Evolutionary conservation across 139 green algal genomes (phyloP).

Genomic region (Prasinococcaceae sp.): DNA sequence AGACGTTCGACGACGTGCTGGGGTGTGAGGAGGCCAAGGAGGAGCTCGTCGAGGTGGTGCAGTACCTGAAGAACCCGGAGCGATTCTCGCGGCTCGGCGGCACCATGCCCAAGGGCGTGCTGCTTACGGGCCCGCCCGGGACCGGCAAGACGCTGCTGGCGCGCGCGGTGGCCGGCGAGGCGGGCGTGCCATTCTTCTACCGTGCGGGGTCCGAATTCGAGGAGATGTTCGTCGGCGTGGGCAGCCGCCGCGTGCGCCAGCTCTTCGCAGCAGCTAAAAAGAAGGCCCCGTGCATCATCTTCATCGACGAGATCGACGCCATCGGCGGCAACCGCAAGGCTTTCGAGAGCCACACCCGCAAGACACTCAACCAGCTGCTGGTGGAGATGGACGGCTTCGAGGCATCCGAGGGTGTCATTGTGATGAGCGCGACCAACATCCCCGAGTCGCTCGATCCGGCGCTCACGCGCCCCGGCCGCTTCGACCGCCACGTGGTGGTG

Average conservation of each 20-base stretch:
- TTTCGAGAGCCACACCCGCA: conserved; percentile 59
- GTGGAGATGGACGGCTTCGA: conserved; percentile 98
- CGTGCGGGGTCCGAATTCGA: conserved; percentile 94
- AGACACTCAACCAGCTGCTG: conserved; percentile 58
- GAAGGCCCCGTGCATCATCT: conserved; percentile 38
- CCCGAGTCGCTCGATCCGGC: conserved; percentile 88
- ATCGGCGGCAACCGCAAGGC: conserved; percentile 23
- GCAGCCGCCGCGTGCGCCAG: conserved; percentile 53
- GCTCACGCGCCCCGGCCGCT: conserved; percentile 73
- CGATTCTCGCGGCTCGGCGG: conserved; percentile 83
- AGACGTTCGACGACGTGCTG: conserved; percentile 29
- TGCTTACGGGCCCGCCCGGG: conserved; percentile 50
- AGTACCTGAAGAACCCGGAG: conserved; percentile 90
- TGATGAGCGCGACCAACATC: conserved; percentile 88
- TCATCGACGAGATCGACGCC: conserved; percentile 34
- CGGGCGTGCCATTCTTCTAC: conserved; percentile 95
- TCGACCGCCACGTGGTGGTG: conserved; percentile 81
- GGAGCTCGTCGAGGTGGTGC: conserved; percentile 89
- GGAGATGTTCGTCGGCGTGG: conserved; percentile 95
- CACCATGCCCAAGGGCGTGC: conserved; percentile 73
- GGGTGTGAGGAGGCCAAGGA: conserved; percentile 83
- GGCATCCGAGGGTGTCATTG: conserved; percentile 79
- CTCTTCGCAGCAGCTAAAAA: conserved; percentile 79
- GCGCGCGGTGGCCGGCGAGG: conserved; percentile 61
- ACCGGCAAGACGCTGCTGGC: conserved; percentile 77